These are phyloP conservation scores for Monascus purpureus DNA, from an alignment of 495 filamentous ascomycete genomes.

Conservation along the genomic window DNA sequence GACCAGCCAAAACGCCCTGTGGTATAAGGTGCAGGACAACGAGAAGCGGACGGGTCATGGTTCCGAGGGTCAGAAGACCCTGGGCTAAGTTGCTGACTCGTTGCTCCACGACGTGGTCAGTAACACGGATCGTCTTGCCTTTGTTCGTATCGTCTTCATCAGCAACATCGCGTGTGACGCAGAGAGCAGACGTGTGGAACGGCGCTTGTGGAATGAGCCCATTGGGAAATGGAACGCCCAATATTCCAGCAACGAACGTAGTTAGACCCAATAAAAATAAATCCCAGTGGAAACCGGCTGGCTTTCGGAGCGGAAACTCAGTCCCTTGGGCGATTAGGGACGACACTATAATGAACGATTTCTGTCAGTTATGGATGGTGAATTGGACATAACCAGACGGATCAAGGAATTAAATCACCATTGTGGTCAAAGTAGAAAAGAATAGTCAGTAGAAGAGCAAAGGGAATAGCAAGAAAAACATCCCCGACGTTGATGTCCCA, in stretches of 20 bases:
- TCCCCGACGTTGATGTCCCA: slow-evolving; percentile 67
- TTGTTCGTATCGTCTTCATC: slow-evolving; percentile 45
- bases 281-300: slow-evolving; percentile 94
- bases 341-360: slow-evolving; percentile 41
- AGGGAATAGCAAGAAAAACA: slow-evolving; percentile 79
- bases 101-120: slow-evolving; percentile 77
- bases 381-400: too few species aligned
- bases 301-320: slow-evolving; percentile 82
- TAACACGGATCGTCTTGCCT: slow-evolving; percentile 44
- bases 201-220: slow-evolving; percentile 88
- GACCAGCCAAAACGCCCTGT: slow-evolving; percentile 71
- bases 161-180: slow-evolving; percentile 51
- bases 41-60: slow-evolving; percentile 78
- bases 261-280: slow-evolving; percentile 83
- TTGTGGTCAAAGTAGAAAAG: slow-evolving; percentile 94
- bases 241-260: slow-evolving; percentile 66
- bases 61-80: slow-evolving; percentile 70
- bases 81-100: slow-evolving; percentile 76
- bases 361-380: too few species aligned
- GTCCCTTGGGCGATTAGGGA: slow-evolving; percentile 84
- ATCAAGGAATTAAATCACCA: slow-evolving; percentile 38
- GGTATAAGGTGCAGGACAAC: slow-evolving; percentile 75
- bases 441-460: slow-evolving; percentile 73
- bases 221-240: slow-evolving; percentile 85
- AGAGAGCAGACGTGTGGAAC: slow-evolving; percentile 78